Evolutionary conservation across 768 basidiomycete genomes (phyloP), one percentile per base, ranked within the genome.

Genomic region (Pulveroboletus ravenelii): DNA sequence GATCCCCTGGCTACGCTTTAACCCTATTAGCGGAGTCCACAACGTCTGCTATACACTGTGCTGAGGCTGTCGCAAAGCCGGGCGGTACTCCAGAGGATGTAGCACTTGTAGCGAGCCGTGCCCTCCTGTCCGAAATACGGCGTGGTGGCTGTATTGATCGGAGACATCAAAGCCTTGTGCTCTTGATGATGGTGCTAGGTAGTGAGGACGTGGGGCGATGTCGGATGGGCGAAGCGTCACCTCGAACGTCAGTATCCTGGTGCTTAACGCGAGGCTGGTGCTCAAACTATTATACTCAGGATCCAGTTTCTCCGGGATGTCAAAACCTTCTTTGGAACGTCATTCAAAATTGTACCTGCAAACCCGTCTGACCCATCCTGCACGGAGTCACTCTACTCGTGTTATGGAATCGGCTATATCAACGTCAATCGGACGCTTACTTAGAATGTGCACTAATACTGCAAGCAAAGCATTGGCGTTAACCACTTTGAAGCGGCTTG

Each of bases 121-220:
- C 82, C 8, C 76, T 99, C 30, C 74, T 99, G 34, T 72, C 78
- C 5, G 93, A 96, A 67, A 80, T 98, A 30, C 74, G 77, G 38
- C 74, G 73, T 43, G 92, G 94, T 2, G 94, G 96, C 5, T 97
- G 95, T 62, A 80, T 97, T 2, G 96, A 98, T 66, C 78, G 85
- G 40, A 83, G 86, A 56, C 93, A 94, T 63, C 96, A 99, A 69
- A 78, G 75, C 41, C 72, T 98, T 9, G 85, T 94, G 5, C 73
- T 95, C 36, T 69, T 95, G 32, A 78, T 92, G 76, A 94, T 99
- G 91, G 86, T 89, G 3, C 74, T 98, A n/a, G 96, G 96, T 9
- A 94, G 91, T 53, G 96, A 98, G 64, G 96, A 99, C 64, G 93
- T 98, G 0, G 91, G 93, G 1, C 81, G 88, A 53, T 92, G 89